phyloP scores from a whole-genome alignment of 148 eudicot genomes.

The Cornus kousa region DNA sequence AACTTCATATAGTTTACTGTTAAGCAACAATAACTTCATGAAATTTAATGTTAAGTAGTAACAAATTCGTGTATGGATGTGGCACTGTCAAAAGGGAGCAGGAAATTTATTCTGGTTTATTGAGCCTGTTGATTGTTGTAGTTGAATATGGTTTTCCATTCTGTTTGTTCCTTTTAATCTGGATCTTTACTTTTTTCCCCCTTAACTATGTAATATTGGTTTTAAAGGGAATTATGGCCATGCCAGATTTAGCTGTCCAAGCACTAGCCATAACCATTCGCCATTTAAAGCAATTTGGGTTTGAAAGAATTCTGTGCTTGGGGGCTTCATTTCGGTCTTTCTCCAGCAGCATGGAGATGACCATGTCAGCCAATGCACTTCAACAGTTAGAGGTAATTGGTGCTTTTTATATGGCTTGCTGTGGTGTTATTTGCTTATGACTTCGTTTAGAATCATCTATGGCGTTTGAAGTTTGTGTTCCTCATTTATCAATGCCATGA shows the following conservation, averaged over 20 bases:
- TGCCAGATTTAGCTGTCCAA: constrained; percentile 75
- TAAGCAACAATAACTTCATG: no score
- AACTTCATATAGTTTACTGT: no score
- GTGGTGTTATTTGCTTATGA: neutral
- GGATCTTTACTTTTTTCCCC: neutral
- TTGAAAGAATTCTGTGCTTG: constrained; percentile 67
- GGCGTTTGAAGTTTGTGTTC: neutral
- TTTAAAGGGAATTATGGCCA: constrained; percentile 62
- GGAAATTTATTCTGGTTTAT: neutral
- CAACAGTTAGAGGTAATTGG: constrained; percentile 83
- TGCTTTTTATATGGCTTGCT: neutral
- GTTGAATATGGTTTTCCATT: neutral
- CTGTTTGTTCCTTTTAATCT: constrained; percentile 5
- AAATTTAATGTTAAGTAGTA: no score
- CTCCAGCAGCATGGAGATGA: constrained; percentile 73
- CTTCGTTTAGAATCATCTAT: neutral
- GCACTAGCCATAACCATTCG: constrained; percentile 69
- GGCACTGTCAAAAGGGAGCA: neutral
- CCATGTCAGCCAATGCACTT: constrained; percentile 86
- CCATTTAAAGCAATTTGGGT: constrained; percentile 91
- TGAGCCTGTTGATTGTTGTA: neutral
- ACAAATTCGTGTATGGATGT: no score
- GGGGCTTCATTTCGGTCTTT: constrained; percentile 84
- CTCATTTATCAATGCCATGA: neutral
- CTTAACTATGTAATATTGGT: neutral